A percentile compares a stretch with the other conserved stretches of the same genome.
Evolutionary conservation across 352 stramenopile species (phyloP).

Genomic region (Pythium periplocum): DNA sequence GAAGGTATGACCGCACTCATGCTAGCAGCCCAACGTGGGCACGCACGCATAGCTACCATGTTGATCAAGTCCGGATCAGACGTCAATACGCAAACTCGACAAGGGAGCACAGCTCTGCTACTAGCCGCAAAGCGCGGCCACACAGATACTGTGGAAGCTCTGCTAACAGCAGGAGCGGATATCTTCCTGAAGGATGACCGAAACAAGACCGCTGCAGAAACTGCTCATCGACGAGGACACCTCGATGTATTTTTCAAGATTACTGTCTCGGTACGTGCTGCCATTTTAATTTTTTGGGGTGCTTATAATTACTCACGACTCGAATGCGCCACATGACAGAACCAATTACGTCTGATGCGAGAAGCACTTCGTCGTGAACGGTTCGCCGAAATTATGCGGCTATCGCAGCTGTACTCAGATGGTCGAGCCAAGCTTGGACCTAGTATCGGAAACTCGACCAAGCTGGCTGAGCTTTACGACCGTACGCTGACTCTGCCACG

Average conservation of each 20-base stretch:
- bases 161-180: conserved; percentile 76
- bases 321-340: conserved; percentile 18
- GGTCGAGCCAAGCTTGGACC: conserved; percentile 39
- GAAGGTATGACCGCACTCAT: conserved; percentile 88
- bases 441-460: background rate
- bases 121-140: conserved; percentile 80
- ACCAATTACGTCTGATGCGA: conserved; percentile 79
- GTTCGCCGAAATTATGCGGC: conserved; percentile 61
- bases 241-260: conserved; percentile 85
- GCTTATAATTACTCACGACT: too few relatives aligned
- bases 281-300: too few relatives aligned
- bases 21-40: conserved; percentile 76
- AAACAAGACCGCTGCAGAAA: conserved; percentile 82
- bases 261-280: conserved; percentile 47
- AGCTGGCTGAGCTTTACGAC: conserved; percentile 54
- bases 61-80: conserved; percentile 78
- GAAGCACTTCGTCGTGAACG: conserved; percentile 62
- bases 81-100: conserved; percentile 85
- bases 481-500: conserved; percentile 67
- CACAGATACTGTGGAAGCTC: conserved; percentile 64
- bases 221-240: conserved; percentile 70
- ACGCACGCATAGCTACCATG: conserved; percentile 75
- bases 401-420: conserved; percentile 68
- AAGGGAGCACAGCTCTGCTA: conserved; percentile 82
- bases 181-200: conserved; percentile 87